Percentiles rank a stretch among this genome's conserved stretches.
These are phyloP conservation scores for Geoglossum glabrum DNA, from an alignment of 495 filamentous ascomycete species.

Conservation along the genomic window DNA sequence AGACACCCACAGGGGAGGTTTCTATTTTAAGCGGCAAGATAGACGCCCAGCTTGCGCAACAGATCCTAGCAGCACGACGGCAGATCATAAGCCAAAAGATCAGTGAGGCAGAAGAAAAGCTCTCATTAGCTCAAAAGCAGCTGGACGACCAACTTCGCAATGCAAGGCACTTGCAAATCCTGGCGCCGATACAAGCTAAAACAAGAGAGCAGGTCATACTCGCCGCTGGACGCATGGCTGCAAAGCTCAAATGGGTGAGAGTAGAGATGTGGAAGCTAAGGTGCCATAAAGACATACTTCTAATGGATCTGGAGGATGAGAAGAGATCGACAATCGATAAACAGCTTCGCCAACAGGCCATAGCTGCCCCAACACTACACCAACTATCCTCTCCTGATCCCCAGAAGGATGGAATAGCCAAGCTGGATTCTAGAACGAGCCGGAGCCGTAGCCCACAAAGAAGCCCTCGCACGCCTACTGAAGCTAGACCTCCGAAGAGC, in stretches of 20 bases:
- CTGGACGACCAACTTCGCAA: constrained; percentile 72
- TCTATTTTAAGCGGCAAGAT: constrained; percentile 45
- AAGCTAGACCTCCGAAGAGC: constrained; percentile 11
- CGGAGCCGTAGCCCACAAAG: constrained; percentile 2
- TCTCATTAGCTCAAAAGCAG: constrained; percentile 48
- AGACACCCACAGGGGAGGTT: constrained; percentile 50
- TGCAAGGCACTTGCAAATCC: constrained; percentile 74
- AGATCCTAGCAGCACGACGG: constrained; percentile 60
- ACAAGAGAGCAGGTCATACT: constrained; percentile 71
- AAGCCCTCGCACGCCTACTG: constrained; percentile 15
- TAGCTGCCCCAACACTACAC: constrained; percentile 2
- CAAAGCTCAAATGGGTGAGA: constrained; percentile 78
- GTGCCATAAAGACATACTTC: constrained; percentile 77
- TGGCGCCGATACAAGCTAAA: constrained; percentile 72
- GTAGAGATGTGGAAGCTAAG: constrained; percentile 85
- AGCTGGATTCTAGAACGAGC: constrained; percentile 15
- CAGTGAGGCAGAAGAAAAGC: constrained; percentile 59
- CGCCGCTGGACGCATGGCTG: constrained; percentile 66
- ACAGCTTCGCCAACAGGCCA: not conserved
- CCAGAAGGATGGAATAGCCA: constrained; percentile 11
- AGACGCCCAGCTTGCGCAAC: constrained; percentile 59
- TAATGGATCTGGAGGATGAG: constrained; percentile 70
- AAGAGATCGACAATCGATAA: constrained; percentile 4
- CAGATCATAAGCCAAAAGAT: constrained; percentile 72
- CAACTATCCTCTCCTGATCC: not conserved